Evolutionary conservation across 441 rosid species (phyloP).

Genomic region (Pelargonium australe): DNA sequence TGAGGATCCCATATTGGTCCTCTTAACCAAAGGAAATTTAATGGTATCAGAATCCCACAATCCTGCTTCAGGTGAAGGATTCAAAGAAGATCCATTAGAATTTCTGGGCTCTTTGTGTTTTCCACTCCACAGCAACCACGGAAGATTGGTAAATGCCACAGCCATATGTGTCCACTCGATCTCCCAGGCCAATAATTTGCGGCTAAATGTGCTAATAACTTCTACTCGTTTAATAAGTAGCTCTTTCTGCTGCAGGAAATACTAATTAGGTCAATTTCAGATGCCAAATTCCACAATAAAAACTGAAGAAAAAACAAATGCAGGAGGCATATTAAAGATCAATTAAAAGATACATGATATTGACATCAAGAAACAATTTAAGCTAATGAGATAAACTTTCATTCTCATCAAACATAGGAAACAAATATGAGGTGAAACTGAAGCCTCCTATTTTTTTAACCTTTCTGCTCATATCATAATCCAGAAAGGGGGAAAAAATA

Average conservation of each 20-base stretch:
- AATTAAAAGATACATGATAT: neutral
- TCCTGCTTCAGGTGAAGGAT: constrained; percentile 35
- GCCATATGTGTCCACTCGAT: constrained; percentile 36
- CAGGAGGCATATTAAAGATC: neutral
- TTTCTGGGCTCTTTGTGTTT: constrained; percentile 45
- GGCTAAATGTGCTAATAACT: neutral
- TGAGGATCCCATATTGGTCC: constrained; percentile 37
- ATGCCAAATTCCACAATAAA: neutral
- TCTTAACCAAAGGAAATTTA: constrained; percentile 46
- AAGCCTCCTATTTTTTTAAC: neutral
- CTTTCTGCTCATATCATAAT: neutral
- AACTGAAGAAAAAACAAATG: neutral
- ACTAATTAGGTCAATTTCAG: neutral
- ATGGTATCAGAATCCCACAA: constrained; percentile 49
- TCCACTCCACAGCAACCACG: constrained; percentile 66
- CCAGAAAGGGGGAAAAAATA: neutral
- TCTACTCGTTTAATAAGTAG: neutral
- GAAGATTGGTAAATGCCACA: constrained; percentile 45
- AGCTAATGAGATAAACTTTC: no score
- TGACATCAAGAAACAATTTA: neutral
- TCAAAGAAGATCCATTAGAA: constrained; percentile 36
- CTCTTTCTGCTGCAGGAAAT: neutral
- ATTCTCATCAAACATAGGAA: neutral
- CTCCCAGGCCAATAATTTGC: neutral
- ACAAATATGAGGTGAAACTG: neutral